These are phyloP conservation scores for Geopyxis carbonaria DNA, from an alignment of 495 filamentous ascomycete genomes.

Conservation along the genomic window DNA sequence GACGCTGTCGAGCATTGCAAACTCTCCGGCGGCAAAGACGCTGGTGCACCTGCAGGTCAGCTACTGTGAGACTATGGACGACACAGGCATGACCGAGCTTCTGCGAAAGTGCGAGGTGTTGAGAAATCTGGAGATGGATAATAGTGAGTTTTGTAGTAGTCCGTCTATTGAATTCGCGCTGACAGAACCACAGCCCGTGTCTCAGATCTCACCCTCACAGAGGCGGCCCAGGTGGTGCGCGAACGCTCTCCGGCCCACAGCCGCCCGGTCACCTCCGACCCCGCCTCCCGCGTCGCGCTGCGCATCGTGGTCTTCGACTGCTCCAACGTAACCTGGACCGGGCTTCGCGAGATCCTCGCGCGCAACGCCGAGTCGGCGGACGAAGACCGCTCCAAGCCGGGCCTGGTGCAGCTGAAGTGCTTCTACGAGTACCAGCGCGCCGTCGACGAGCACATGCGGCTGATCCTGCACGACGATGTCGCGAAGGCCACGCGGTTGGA, in stretches of 20 bases:
- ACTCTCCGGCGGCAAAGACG: slow-evolving; percentile 47
- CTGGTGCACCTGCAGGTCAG: slow-evolving; percentile 74
- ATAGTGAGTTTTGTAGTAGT: slow-evolving; percentile 32
- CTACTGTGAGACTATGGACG: slow-evolving; percentile 73
- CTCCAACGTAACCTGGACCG: slow-evolving; percentile 78
- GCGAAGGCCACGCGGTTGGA: slow-evolving; percentile 55
- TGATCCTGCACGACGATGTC: slow-evolving; percentile 60
- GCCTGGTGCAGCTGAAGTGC: slow-evolving; percentile 75
- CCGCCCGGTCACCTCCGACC: slow-evolving; percentile 21
- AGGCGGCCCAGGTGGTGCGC: slow-evolving; percentile 62
- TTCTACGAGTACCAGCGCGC: slow-evolving; percentile 93
- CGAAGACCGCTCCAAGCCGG: too few species aligned
- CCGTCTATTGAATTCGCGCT: neutral
- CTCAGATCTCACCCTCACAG: slow-evolving; percentile 70
- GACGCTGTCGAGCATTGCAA: slow-evolving; percentile 53
- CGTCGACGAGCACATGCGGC: slow-evolving; percentile 76
- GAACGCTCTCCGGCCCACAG: slow-evolving; percentile 39
- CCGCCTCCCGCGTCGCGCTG: slow-evolving; percentile 42
- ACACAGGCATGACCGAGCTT: slow-evolving; percentile 68
- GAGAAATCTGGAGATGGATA: slow-evolving; percentile 69
- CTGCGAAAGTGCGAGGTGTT: slow-evolving; percentile 57
- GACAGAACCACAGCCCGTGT: slow-evolving; percentile 36
- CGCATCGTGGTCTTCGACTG: slow-evolving; percentile 82
- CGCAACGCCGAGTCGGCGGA: slow-evolving; percentile 56
- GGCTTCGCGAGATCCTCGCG: slow-evolving; percentile 67